A percentile compares a stretch with the other conserved stretches of the same genome.
Conservation (phyloP, 2,329 filamentous ascomycete genomes). For the Fulvia fulva region DNA sequence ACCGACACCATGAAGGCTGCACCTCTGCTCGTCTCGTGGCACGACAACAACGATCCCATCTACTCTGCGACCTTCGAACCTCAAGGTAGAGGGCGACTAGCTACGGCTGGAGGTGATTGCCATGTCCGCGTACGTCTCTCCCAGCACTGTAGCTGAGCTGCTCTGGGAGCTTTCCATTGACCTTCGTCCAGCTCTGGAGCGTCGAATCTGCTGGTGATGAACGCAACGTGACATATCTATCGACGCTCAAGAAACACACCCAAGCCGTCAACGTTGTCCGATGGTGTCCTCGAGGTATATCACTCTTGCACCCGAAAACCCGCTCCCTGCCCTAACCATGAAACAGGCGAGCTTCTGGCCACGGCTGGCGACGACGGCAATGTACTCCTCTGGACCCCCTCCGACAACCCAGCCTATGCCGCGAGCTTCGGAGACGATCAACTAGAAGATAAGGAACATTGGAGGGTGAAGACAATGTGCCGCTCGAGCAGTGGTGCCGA, state of each 20-base stretch:
- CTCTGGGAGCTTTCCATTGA: neutral
- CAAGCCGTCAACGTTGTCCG: conserved; percentile 97
- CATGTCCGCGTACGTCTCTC: conserved; percentile 73
- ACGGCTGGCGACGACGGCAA: conserved; percentile 97
- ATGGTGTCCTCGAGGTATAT: conserved; percentile 87
- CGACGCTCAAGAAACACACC: conserved; percentile 87
- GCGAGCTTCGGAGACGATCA: conserved; percentile 73
- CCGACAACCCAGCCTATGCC: conserved; percentile 64
- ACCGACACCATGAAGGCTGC: conserved; percentile 75
- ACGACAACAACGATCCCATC: conserved; percentile 93
- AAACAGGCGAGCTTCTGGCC: conserved; percentile 79
- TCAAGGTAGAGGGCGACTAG: conserved; percentile 82
- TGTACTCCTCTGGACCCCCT: conserved; percentile 91
- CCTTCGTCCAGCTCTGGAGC: conserved; percentile 70
- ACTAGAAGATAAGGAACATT: conserved; percentile 90
- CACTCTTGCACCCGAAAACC: too few relatives aligned
- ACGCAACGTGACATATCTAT: conserved; percentile 84
- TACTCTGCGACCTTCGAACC: conserved; percentile 98
- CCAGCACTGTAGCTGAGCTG: neutral
- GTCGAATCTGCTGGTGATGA: conserved; percentile 81
- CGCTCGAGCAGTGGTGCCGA: conserved; percentile 81
- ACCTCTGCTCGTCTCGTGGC: conserved; percentile 97
- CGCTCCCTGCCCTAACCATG: neutral
- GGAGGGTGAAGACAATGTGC: conserved; percentile 97
- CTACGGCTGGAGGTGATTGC: conserved; percentile 93